Conservation (phyloP, 2,329 filamentous ascomycete genomes). For the Hymenoscyphus repandus region DNA sequence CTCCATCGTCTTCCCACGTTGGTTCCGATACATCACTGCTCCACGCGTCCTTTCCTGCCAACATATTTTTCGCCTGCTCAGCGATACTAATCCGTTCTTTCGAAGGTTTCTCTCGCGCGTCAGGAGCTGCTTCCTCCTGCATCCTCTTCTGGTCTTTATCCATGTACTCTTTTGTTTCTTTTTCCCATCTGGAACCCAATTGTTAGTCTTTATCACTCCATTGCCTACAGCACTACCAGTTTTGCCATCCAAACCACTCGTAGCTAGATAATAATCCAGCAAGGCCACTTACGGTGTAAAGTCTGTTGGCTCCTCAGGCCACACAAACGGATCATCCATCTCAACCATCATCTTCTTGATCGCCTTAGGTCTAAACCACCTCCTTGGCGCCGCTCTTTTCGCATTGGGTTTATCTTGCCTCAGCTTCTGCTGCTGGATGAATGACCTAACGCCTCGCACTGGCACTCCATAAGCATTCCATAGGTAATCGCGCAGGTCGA, state of each 20-base stretch:
- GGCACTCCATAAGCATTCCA: slow-evolving; percentile 78
- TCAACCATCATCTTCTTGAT: slow-evolving; percentile 95
- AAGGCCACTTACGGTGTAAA: neutral
- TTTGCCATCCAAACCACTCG: slow-evolving; percentile 6
- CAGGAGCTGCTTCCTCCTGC: slow-evolving; percentile 29
- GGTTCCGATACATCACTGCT: slow-evolving; percentile 30
- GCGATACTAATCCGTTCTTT: slow-evolving; percentile 42
- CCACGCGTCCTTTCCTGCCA: slow-evolving; percentile 59
- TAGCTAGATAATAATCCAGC: no score
- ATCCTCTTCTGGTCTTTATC: slow-evolving; percentile 40
- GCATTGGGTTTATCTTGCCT: slow-evolving; percentile 43
- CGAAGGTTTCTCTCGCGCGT: slow-evolving; percentile 27
- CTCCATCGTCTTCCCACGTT: slow-evolving; percentile 37
- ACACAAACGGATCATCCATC: slow-evolving; percentile 80
- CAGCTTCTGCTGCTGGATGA: slow-evolving; percentile 64
- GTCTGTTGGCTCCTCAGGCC: slow-evolving; percentile 66
- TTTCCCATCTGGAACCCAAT: slow-evolving; percentile 49
- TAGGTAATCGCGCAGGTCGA: slow-evolving; percentile 94
- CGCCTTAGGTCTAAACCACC: slow-evolving; percentile 64
- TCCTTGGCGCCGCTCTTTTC: slow-evolving; percentile 40
- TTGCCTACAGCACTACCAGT: slow-evolving; percentile 12
- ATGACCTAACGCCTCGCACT: slow-evolving; percentile 69
- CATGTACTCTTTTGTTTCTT: slow-evolving; percentile 50
- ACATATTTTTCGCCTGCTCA: slow-evolving; percentile 57
- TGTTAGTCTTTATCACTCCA: slow-evolving; percentile 6